A percentile compares a stretch with the other conserved stretches of the same genome.
Conservation (phyloP, 306 rosid species). For the Trifolium fragiferum region DNA sequence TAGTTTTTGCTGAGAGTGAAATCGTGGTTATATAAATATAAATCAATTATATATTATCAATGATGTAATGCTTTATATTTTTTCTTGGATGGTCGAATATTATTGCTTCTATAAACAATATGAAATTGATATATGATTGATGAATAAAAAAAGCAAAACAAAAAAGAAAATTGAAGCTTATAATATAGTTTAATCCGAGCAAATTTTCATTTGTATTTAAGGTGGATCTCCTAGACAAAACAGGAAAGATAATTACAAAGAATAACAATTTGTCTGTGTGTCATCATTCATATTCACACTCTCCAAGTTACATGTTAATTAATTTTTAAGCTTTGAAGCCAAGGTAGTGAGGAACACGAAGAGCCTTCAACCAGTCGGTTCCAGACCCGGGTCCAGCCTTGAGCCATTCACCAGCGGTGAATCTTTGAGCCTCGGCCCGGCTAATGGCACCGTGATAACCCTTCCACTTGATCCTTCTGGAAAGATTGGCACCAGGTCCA, state of each 20-base stretch:
- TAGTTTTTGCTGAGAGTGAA: no score
- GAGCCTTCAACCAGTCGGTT: conserved; percentile 47
- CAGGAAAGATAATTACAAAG: conserved; percentile 26
- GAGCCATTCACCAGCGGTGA: conserved; percentile 45
- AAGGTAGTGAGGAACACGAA: conserved; percentile 33
- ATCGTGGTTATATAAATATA: no score
- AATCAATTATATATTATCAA: no score
- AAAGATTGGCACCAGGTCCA: conserved; percentile 60
- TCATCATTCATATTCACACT: not conserved
- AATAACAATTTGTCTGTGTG: not conserved
- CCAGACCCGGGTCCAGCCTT: not conserved
- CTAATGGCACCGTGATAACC: conserved; percentile 48
- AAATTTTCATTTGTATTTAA: not conserved
- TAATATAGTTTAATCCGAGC: not conserved
- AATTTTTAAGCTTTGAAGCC: conserved; percentile 33
- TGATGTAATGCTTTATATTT: no score
- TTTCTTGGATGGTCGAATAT: no score
- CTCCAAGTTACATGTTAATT: not conserved
- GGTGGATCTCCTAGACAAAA: not conserved
- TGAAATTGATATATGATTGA: not conserved
- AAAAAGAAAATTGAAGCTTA: not conserved
- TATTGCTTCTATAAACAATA: no score
- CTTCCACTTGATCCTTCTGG: conserved; percentile 60
- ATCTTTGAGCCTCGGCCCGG: conserved; percentile 49
- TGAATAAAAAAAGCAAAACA: not conserved